Evolutionary conservation across 192 early-diverging fungal species (phyloP).

Genomic region (Backusella circina): DNA sequence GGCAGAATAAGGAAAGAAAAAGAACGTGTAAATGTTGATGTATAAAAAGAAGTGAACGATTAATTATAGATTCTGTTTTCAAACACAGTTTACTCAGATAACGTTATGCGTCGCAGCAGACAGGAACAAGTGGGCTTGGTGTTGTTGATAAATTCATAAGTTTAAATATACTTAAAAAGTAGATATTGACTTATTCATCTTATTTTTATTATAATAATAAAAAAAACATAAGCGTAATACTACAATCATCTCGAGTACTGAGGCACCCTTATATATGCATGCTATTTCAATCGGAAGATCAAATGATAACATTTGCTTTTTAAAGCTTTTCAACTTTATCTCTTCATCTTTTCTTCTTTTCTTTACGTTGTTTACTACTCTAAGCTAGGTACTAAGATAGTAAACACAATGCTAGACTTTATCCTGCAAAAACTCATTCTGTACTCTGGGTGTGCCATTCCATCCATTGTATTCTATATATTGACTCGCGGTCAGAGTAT

Average conservation of each 20-base stretch:
- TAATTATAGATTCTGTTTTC: not conserved
- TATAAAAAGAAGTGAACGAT: not conserved
- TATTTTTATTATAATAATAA: not conserved
- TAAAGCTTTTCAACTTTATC: not conserved
- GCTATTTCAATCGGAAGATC: not conserved
- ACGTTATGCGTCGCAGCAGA: not conserved
- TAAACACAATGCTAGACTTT: too few species aligned
- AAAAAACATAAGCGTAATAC: not conserved
- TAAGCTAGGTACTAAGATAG: not conserved
- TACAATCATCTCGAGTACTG: not conserved
- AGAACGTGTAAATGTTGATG: not conserved
- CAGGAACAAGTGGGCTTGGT: not conserved
- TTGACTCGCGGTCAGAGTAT: not conserved
- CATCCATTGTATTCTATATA: conserved; percentile 2
- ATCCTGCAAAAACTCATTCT: not conserved
- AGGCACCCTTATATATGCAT: not conserved
- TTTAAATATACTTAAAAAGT: not conserved
- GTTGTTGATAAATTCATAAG: not conserved
- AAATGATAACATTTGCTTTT: not conserved
- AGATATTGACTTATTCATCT: not conserved
- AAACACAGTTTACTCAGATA: not conserved
- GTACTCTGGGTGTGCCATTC: not conserved
- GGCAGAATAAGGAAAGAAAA: too few species aligned
- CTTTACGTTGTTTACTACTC: not conserved
- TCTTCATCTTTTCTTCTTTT: not conserved